A percentile compares a stretch with the other conserved stretches of the same genome.
phyloP scores from a whole-genome alignment of 345 rosid genomes.

The Durio zibethinus region DNA sequence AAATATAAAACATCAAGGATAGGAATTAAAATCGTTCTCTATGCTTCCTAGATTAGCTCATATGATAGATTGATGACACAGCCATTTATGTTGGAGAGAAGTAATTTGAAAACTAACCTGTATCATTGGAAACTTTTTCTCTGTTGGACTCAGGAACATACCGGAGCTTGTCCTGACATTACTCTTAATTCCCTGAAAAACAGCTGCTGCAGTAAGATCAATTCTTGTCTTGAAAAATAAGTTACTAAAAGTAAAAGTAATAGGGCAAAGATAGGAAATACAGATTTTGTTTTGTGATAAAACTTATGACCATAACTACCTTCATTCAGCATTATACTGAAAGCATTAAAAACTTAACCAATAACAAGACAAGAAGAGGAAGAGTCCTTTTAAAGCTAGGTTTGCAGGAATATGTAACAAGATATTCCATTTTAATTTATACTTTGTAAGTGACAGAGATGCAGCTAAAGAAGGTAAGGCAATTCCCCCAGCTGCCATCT shows the following conservation, averaged over 20 bases:
- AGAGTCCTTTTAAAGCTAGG: background rate
- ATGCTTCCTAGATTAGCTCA: background rate
- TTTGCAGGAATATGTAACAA: background rate
- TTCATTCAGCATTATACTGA: background rate
- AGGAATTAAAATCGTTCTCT: background rate
- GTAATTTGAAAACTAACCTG: constrained; percentile 46
- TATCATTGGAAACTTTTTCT: constrained; percentile 74
- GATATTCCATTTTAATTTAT: background rate
- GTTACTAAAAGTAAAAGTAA: background rate
- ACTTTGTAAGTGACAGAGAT: background rate
- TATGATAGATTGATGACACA: background rate
- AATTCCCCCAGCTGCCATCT: background rate
- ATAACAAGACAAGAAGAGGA: background rate
- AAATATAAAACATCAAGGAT: background rate
- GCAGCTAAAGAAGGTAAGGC: background rate
- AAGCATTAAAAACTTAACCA: background rate
- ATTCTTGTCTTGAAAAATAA: background rate
- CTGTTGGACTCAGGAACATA: constrained; percentile 73
- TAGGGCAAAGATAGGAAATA: background rate
- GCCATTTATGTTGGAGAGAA: constrained; percentile 10
- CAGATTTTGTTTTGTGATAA: background rate
- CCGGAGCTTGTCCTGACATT: constrained; percentile 95
- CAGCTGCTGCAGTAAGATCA: background rate
- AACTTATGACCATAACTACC: background rate
- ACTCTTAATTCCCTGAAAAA: constrained; percentile 77